Evolutionary conservation across 2,329 filamentous ascomycete genomes (phyloP), one percentile per base, ranked within the genome.

Genomic region (Aspergillus fijiensis): DNA sequence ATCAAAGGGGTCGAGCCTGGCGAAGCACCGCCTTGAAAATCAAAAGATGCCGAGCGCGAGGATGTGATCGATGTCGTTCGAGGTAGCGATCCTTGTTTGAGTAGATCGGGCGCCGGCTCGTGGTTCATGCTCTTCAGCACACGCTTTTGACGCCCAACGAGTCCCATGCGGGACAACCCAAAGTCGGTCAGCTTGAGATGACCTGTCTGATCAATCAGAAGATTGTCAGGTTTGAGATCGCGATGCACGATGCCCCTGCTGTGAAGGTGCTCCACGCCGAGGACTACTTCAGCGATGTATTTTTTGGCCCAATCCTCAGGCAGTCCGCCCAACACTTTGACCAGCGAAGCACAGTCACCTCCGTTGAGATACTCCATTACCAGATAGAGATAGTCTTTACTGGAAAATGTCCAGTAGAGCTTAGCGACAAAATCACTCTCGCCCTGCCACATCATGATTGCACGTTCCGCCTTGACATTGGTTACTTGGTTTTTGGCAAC

Each of bases 401-500:
- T 99, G 4, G 95, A 96, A 72, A 99, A 99, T 0, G 95, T 99
- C 96, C 96, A 99, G 79, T 98, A 99, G 12, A 99, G 84, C 79
- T 99, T 99, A 27, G 95, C 95, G 60, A 99, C 95, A 74, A 99
- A 99, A 61, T 99, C 95, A 74, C 96, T 99, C 76, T 98, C 92
- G 23, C 95, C 95, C 79, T 99, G 95, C 91, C 95, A 98, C 95
- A 99, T 99, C 95, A 99, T 98, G 73, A 99, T 99, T 23, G 96
- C 96, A 66, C 95, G 87, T 77, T 99, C 95, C 9, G 96, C 95
- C 77, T 99, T 98, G 71, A 99, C 95, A 72, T 99, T 99, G 67
- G 95, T 96, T 68, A 99, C 93, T 74, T 99, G 95, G 74, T 99
- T 99, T 78, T 99, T 99, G 63, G 95, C 95, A 63, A 99, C 92